Conservation (phyloP, 768 basidiomycete species). For the Mycena kentingensis region DNA sequence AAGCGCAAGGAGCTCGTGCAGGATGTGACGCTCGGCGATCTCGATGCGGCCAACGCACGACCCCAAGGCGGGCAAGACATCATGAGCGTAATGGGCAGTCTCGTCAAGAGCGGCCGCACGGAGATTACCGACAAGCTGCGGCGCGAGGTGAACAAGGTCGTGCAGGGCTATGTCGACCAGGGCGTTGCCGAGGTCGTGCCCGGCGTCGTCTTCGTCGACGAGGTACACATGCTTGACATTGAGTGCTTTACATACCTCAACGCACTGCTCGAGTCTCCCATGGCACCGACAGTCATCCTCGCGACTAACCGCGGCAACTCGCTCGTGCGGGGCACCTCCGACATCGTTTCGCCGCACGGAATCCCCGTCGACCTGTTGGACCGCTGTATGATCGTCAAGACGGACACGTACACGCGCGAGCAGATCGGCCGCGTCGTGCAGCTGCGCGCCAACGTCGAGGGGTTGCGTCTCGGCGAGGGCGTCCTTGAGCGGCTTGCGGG, state of each 20-base stretch:
- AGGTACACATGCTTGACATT: conserved; percentile 99
- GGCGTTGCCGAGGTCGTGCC: conserved; percentile 98
- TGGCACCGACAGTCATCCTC: conserved; percentile 96
- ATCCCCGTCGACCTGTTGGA: conserved; percentile 93
- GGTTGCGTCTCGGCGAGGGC: conserved; percentile 69
- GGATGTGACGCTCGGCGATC: conserved; percentile 91
- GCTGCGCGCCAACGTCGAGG: conserved; percentile 84
- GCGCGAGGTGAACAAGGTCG: conserved; percentile 95
- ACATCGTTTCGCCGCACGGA: conserved; percentile 90
- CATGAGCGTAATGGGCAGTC: conserved; percentile 93
- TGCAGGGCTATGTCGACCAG: conserved; percentile 96
- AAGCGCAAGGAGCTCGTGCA: conserved; percentile 95
- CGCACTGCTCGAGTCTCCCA: conserved; percentile 89
- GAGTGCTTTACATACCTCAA: conserved; percentile 99
- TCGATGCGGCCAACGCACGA: conserved; percentile 94
- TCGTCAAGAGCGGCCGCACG: conserved; percentile 91
- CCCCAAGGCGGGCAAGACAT: conserved; percentile 98
- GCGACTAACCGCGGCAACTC: conserved; percentile 95
- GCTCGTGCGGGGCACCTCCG: conserved; percentile 89
- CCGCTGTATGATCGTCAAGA: conserved; percentile 96
- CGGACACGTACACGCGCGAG: conserved; percentile 77
- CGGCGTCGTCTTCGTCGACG: conserved; percentile 97
- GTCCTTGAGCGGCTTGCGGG: conserved; percentile 80
- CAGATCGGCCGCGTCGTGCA: conserved; percentile 88
- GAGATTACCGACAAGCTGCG: conserved; percentile 97